Evolutionary conservation across 306 rosid genomes (phyloP).

Genomic region (Malus sylvestris): DNA sequence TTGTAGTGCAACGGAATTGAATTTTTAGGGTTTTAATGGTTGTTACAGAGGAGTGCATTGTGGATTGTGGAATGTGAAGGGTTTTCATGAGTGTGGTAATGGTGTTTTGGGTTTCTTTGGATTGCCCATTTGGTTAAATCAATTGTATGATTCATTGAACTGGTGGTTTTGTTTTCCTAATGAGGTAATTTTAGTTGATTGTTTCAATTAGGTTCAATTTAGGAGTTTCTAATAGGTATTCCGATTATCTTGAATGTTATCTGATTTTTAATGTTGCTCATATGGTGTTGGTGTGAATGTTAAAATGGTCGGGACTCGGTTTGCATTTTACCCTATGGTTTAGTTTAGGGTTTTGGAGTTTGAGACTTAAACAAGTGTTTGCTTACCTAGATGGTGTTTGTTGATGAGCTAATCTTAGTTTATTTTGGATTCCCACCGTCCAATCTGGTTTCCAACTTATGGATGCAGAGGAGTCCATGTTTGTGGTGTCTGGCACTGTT

Average conservation of each 20-base stretch:
- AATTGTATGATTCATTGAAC: neutral
- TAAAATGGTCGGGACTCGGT: neutral
- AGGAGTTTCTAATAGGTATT: neutral
- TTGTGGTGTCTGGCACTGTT: neutral
- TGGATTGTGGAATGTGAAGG: constrained; percentile 45
- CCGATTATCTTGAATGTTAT: neutral
- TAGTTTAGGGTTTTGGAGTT: neutral
- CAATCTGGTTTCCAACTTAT: neutral
- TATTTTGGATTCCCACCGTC: neutral
- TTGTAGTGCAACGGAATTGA: constrained; percentile 14
- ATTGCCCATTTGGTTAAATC: constrained; percentile 28
- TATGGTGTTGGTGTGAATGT: neutral
- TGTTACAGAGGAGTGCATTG: constrained; percentile 40
- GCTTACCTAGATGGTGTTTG: neutral
- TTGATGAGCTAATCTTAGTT: neutral
- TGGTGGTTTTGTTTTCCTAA: constrained; percentile 25
- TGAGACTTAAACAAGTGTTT: constrained; percentile 1
- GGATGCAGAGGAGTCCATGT: neutral
- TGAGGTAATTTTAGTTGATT: neutral
- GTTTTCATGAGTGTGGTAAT: constrained; percentile 25
- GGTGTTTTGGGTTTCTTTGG: constrained; percentile 38
- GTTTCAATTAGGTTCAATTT: neutral
- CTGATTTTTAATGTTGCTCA: neutral
- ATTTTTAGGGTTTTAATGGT: constrained; percentile 41
- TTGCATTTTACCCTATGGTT: neutral